A percentile compares a stretch with the other conserved stretches of the same genome.
Conservation (phyloP, 495 filamentous ascomycete species). For the Penicillium angulare region DNA sequence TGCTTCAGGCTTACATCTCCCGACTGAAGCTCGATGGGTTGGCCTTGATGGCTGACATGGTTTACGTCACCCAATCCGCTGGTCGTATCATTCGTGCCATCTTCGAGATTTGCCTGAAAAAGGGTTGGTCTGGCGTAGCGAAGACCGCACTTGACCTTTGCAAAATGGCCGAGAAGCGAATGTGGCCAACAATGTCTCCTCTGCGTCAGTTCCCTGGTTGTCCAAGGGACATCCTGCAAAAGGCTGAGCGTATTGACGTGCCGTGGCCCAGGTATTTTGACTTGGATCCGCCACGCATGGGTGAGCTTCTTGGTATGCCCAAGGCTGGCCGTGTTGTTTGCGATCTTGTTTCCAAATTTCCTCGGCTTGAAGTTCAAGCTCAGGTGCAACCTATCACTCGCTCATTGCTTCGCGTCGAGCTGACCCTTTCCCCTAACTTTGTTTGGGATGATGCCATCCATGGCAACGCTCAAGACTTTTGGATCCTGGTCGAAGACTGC, state of each 20-base stretch:
- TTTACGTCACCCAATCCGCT: slow-evolving; percentile 97
- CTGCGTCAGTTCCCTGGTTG: slow-evolving; percentile 85
- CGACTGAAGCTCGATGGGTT: slow-evolving; percentile 90
- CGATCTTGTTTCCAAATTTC: slow-evolving; percentile 85
- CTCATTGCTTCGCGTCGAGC: slow-evolving; percentile 90
- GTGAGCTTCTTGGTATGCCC: slow-evolving; percentile 87
- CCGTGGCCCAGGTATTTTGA: slow-evolving; percentile 94
- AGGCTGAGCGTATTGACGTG: slow-evolving; percentile 92
- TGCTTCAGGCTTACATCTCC: slow-evolving; percentile 95
- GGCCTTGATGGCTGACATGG: slow-evolving; percentile 96
- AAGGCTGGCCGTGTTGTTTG: slow-evolving; percentile 87
- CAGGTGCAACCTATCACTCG: slow-evolving; percentile 92
- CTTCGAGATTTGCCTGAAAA: slow-evolving; percentile 94
- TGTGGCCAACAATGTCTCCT: slow-evolving; percentile 99
- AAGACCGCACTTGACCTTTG: slow-evolving; percentile 92
- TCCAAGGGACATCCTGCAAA: slow-evolving; percentile 80
- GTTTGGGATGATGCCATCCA: slow-evolving; percentile 92
- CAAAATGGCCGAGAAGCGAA: slow-evolving; percentile 98
- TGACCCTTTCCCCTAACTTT: slow-evolving; percentile 93
- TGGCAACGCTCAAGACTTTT: slow-evolving; percentile 86
- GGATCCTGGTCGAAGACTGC: slow-evolving; percentile 96
- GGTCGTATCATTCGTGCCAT: slow-evolving; percentile 93
- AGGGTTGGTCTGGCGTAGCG: slow-evolving; percentile 92
- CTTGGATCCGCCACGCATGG: slow-evolving; percentile 94
- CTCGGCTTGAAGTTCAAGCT: slow-evolving; percentile 85